Base-by-base conservation (phyloP, 352 stramenopile genomes). In the Pythium myriotylum region DNA sequence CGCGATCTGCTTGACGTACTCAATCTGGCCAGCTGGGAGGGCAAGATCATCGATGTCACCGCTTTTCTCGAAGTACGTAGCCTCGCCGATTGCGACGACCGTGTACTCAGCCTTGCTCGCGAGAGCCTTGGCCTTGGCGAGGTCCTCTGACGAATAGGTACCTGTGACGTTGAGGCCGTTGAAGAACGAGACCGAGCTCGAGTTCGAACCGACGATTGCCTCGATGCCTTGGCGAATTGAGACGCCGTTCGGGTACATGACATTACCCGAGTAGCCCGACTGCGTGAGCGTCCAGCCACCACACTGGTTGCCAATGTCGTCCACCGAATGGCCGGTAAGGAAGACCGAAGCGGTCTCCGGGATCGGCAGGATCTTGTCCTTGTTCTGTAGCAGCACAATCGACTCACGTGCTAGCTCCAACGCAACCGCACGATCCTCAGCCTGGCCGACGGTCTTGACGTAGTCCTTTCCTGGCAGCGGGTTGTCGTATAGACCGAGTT, bases 341-440 rank as follows among this genome's bases (percentile, higher is more conserved):
- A 95, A 89, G 0, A 95, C 58, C 4, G 62, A 52, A 12, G 42
- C 59, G 17, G 47, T 60, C 16, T 59, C 33, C 5, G 45, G 49
- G 5, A 95, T 57, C 13, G 86, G 86, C 40, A 95, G 72, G 17
- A 87, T 52, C 1, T 61, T 59, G 50, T 88, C 57, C 4, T 87
- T 59, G 70, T 97, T 97, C 67, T 97, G 88, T 33, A 96, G 70
- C 8, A 97, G 62, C 12, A 94, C 72, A 37, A 97, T 65, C 14
- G 68, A 75, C 46, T 75, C 68, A 4, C 68, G 63, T 0, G 68
- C 68, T 1, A 75, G 22, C 2, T 60, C 24, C 14, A 75, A 24
- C 0, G 68, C 68, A 1, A 72, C 56, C 39, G 65, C 24, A 19
- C 61, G 55, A 40, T 66, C 65, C 20, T 62, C 40, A 4, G 60